Percentiles rank a stretch among this genome's conserved stretches.
Evolutionary conservation across 331 rosid species (phyloP).

Genomic region (Saraca asoca): DNA sequence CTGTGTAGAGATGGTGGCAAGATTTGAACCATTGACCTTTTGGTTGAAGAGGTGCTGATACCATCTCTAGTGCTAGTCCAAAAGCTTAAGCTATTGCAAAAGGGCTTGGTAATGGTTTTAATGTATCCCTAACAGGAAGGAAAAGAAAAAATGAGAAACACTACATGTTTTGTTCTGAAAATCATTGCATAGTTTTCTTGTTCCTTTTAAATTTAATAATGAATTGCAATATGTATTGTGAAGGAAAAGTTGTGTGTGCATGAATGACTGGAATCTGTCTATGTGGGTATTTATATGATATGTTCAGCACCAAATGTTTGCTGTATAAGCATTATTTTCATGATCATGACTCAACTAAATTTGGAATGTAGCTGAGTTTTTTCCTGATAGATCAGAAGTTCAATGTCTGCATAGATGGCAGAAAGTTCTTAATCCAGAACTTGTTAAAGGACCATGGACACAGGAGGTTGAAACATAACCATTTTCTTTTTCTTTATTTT

Average conservation of each 20-base stretch:
- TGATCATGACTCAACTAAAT: constrained; percentile 34
- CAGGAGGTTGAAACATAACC: constrained; percentile 65
- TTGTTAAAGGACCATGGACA: constrained; percentile 97
- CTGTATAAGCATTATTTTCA: constrained; percentile 26
- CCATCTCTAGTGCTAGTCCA: too few relatives aligned
- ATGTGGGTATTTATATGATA: neutral
- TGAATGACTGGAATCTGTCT: constrained; percentile 24
- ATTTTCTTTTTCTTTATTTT: constrained; percentile 14
- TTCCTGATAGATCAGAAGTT: constrained; percentile 92
- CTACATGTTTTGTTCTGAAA: constrained; percentile 4
- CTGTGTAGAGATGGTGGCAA: too few relatives aligned
- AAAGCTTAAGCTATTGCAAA: too few relatives aligned
- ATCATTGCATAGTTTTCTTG: neutral
- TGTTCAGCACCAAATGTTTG: constrained; percentile 15
- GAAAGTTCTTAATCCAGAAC: constrained; percentile 97
- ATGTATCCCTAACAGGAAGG: too few relatives aligned
- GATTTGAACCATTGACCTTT: too few relatives aligned
- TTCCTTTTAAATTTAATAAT: neutral
- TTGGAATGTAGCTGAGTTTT: constrained; percentile 81
- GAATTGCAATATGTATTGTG: neutral
- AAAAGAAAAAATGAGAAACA: constrained; percentile 16
- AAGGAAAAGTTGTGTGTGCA: neutral
- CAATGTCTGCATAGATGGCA: constrained; percentile 99
- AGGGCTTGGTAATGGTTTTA: too few relatives aligned
- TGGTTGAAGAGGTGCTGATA: too few relatives aligned